Base-by-base conservation (phyloP, 2,329 filamentous ascomycete genomes). In the Nothophoma quercina region DNA sequence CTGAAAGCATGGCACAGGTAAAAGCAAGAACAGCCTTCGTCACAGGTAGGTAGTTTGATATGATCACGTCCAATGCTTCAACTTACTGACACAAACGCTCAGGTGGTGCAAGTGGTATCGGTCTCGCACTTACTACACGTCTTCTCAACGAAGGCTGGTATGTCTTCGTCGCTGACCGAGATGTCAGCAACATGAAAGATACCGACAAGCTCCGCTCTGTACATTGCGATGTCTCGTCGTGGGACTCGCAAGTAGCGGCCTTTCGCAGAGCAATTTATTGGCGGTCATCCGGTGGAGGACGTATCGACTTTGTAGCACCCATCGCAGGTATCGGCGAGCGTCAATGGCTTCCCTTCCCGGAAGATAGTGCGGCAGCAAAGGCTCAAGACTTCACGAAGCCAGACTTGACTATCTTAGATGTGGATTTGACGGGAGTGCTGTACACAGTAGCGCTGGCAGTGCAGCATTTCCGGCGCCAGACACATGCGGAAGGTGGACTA, bases 101-200 rank as follows among this genome's bases (percentile, higher is more conserved):
- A 65, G 63, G 65, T 33, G 61, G 64, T 18, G 62, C 62, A 40
- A 67, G 67, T 41, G 74, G 74, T 48, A 75, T 76, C 21, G 73
- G 69, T 10, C 65, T 54, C 10, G 71, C 72, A 7, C 60, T 75
- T 5, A 56, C 65, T 13, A 41, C 62, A 9, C 67, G 67, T 50
- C 69, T 75, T 25, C 59, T 68, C 10, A 45, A 43, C 3, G 58
- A 62, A 53, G 63, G 63, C 60, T 78, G 83, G 55, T 75, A 78
- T 30, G 79, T 85, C 28, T 79, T 78, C 49, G 80, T 82, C 2
- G 74, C 83, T 23, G 75, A 78, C 51, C 55, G 58, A 25, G 65
- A 75, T 52, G 48, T 68, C n/a, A 8, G 52, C 18, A 59, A 55
- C 7, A 65, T 70, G 7, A 25, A 69, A 49, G 12, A 40, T 3